Percentiles rank a stretch among this genome's conserved stretches.
These are phyloP conservation scores for Ulmus americana DNA, from an alignment of 331 rosid genomes.

Conservation along the genomic window DNA sequence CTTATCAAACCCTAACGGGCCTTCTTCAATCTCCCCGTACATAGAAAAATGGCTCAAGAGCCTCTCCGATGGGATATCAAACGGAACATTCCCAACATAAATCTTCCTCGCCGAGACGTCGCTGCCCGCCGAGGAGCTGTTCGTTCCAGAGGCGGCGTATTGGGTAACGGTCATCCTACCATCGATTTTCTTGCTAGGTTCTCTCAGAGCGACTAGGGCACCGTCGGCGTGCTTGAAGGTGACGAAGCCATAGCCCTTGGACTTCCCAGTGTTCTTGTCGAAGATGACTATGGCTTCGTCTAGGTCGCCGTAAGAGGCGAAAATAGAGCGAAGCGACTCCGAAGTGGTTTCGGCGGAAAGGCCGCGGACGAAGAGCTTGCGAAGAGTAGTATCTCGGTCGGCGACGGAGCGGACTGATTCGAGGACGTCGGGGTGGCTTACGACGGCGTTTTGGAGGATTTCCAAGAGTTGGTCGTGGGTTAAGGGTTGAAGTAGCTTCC, in stretches of 20 bases:
- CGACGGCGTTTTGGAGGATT: slow-evolving; percentile 48
- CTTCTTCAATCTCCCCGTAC: slow-evolving; percentile 57
- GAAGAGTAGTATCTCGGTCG: slow-evolving; percentile 49
- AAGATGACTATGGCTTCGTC: slow-evolving; percentile 61
- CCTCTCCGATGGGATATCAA: slow-evolving; percentile 49
- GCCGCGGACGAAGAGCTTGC: slow-evolving; percentile 66
- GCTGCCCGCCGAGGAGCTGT: not conserved
- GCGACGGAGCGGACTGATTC: slow-evolving; percentile 45
- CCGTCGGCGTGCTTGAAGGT: slow-evolving; percentile 56
- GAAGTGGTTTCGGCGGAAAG: slow-evolving; percentile 55
- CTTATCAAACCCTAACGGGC: slow-evolving; percentile 61
- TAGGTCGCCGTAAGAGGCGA: slow-evolving; percentile 46
- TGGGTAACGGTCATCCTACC: slow-evolving; percentile 66
- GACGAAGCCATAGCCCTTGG: slow-evolving; percentile 65
- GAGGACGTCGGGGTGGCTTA: slow-evolving; percentile 51
- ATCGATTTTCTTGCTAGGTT: slow-evolving; percentile 62
- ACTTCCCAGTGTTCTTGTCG: slow-evolving; percentile 51
- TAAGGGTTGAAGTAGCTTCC: slow-evolving; percentile 50
- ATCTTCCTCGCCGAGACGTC: slow-evolving; percentile 51
- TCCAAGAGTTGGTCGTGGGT: slow-evolving; percentile 48
- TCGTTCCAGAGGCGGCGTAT: slow-evolving; percentile 44
- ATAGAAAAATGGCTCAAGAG: slow-evolving; percentile 32
- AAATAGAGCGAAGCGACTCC: slow-evolving; percentile 51
- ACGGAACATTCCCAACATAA: slow-evolving; percentile 58
- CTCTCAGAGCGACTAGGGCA: slow-evolving; percentile 46